Conservation (phyloP, 805 yeast species). For the Hagleromyces aurorensis region DNA sequence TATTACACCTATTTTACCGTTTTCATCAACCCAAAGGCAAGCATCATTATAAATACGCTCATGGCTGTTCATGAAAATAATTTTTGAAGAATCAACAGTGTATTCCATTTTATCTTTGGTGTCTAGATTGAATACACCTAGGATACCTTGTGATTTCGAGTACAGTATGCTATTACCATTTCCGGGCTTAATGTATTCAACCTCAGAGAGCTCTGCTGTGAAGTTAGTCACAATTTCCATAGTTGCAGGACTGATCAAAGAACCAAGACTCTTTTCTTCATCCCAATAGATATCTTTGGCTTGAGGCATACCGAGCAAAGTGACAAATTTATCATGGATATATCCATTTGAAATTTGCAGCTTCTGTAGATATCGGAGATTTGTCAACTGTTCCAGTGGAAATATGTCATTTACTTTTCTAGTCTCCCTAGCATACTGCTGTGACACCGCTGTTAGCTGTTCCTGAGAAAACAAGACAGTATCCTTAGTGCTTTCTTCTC, state of each 20-base stretch:
- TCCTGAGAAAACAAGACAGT: too few species aligned
- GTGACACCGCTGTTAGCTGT: conserved; percentile 4
- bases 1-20: conserved; percentile 15
- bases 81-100: conserved; percentile 2
- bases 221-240: too few species aligned
- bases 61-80: conserved; percentile 12
- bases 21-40: conserved; percentile 12
- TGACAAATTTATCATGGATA: too few species aligned
- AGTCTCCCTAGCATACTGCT: conserved; percentile 5
- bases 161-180: conserved; percentile 4
- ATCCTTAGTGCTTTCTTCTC: background rate
- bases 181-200: too few species aligned
- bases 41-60: conserved; percentile 10
- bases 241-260: too few species aligned
- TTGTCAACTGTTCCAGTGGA: too few species aligned
- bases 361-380: too few species aligned
- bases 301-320: too few species aligned
- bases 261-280: too few species aligned
- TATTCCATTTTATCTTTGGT: background rate
- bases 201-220: too few species aligned
- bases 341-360: too few species aligned
- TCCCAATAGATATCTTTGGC: too few species aligned
- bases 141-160: conserved; percentile 3
- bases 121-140: conserved; percentile 2
- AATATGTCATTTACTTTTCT: conserved; percentile 3